Evolutionary conservation across 2,329 filamentous ascomycete genomes (phyloP), one percentile per base, ranked within the genome.

Genomic region (Aspergillus hortae): DNA sequence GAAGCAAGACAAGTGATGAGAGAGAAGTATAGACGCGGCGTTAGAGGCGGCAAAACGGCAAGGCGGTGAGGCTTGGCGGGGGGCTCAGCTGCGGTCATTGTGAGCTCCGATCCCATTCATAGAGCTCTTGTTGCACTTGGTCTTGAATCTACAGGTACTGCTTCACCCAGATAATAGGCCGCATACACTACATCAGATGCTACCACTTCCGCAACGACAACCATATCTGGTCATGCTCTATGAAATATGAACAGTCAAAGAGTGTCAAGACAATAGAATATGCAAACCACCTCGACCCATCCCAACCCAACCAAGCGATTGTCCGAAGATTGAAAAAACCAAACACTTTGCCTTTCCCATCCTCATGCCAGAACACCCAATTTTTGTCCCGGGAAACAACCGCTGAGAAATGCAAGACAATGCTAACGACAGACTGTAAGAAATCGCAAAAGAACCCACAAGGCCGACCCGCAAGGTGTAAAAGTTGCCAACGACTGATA

Each of bases 351-450:
- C 44, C 25, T 53, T 59, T 58, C 54, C 48, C 57, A 54, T 49
- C 54, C 45, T 53, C 49, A 51, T 54, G 52, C 49, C 48, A 54
- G 54, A 51, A 57, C 60, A 53, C 53, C 54, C 56, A 48, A 53
- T 55, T 54, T 58, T 60, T 55, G 47, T 44, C 52, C 51, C 36
- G 55, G 42, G 49, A 56, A 58, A 57, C 49, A 58, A 42, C 38
- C 60, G 60, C 61, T 61, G 57, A 62, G 56, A 62, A 61, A 63
- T 63, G 61, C 61, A 56, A 55, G 41, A 55, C 44, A 17, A 59
- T 57, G 51, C 54, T 49, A 56, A 52, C 43, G 50, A 53, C 41
- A 47, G 44, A 41, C 41, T 25, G 40, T 6, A 40, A 53, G 46
- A 38, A 38, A 49, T 27, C 45, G 19, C 38, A 45, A 12, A 46